Percentiles rank a stretch among this genome's conserved stretches.
Conservation (phyloP, 2,329 filamentous ascomycete genomes). For the Fusarium sp. region DNA sequence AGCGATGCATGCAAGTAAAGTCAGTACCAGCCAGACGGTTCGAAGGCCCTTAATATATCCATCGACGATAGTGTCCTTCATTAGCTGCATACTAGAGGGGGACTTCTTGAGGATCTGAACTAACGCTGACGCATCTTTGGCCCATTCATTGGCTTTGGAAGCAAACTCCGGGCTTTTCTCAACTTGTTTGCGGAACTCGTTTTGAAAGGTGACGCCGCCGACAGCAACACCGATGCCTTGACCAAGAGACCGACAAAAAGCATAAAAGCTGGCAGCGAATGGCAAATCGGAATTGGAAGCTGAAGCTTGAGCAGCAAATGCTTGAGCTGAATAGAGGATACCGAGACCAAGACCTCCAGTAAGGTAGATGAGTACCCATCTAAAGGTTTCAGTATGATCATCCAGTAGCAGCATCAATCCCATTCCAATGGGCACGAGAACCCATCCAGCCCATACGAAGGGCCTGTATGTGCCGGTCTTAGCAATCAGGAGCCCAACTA, state of each 20-base stretch:
- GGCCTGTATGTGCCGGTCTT: conserved; percentile 67
- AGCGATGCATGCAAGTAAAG: conserved; percentile 41
- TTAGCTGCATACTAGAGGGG: conserved; percentile 42
- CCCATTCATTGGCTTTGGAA: conserved; percentile 53
- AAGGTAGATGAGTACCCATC: conserved; percentile 70
- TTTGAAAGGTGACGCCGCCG: conserved; percentile 76
- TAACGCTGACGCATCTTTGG: conserved; percentile 66
- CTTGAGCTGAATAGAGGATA: conserved; percentile 70
- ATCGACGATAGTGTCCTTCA: conserved; percentile 41
- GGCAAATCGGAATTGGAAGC: conserved; percentile 52
- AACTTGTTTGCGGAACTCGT: conserved; percentile 64
- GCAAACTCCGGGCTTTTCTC: conserved; percentile 58
- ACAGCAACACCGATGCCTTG: conserved; percentile 73
- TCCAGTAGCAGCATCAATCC: conserved; percentile 63
- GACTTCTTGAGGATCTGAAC: conserved; percentile 58
- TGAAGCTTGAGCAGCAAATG: conserved; percentile 68
- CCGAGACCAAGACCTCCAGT: conserved; percentile 69
- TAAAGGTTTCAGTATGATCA: conserved; percentile 58
- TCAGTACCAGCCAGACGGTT: conserved; percentile 47
- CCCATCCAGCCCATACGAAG: conserved; percentile 70
- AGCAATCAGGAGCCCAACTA: conserved; percentile 65
- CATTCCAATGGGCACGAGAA: conserved; percentile 65
- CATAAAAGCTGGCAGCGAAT: conserved; percentile 69
- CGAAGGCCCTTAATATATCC: conserved; percentile 47
- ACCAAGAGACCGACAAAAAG: conserved; percentile 68